A percentile compares a stretch with the other conserved stretches of the same genome.
Evolutionary conservation across 140 eudicot genomes (phyloP).

Genomic region (Anethum foeniculum): DNA sequence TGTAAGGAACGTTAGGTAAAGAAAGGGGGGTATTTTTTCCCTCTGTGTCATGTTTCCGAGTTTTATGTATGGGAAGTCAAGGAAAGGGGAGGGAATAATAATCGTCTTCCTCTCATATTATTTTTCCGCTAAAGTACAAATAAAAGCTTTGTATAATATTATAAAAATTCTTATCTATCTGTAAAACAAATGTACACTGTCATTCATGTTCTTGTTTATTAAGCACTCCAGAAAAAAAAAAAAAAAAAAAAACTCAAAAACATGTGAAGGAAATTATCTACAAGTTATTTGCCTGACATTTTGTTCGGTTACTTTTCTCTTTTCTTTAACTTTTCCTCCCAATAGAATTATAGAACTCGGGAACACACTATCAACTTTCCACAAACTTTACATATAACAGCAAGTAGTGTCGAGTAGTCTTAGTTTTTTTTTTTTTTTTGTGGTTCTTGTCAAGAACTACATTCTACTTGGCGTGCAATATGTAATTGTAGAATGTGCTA

Average conservation of each 20-base stretch:
- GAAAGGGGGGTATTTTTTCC: neutral
- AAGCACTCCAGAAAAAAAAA: neutral
- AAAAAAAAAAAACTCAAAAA: neutral
- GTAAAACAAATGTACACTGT: neutral
- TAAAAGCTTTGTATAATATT: neutral
- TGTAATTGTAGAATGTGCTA: neutral
- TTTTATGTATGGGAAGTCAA: neutral
- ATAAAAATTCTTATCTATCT: neutral
- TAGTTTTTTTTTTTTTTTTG: neutral
- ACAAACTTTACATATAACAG: neutral
- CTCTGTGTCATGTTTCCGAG: neutral
- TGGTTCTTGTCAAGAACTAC: neutral
- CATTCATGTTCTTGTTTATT: neutral
- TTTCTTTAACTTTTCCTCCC: neutral
- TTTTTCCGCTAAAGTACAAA: neutral
- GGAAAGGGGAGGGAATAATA: neutral
- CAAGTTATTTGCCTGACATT: neutral
- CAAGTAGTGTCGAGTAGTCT: neutral
- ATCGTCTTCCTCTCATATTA: neutral
- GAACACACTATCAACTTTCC: neutral
- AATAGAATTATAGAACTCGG: neutral
- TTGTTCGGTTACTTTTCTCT: too few species aligned
- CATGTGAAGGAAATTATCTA: neutral
- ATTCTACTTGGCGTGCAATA: neutral
- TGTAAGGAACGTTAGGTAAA: neutral